phyloP scores from a whole-genome alignment of 2,329 filamentous ascomycete genomes.

The Fusarium luffae region DNA sequence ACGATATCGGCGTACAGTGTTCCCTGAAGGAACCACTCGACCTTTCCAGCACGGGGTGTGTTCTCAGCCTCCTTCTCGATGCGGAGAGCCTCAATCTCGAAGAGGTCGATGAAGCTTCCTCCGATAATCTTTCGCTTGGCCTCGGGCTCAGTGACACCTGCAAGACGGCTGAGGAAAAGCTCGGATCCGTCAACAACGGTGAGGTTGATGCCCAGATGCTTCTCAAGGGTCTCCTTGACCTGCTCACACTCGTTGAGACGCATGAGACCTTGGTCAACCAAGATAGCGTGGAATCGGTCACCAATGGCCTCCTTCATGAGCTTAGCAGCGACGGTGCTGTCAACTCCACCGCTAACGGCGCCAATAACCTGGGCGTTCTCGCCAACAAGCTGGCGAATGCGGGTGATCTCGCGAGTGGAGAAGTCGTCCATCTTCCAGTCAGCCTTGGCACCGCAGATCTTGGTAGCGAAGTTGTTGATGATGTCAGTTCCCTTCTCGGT shows the following conservation, averaged over 20 bases:
- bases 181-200: constrained; percentile 85
- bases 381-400: constrained; percentile 86
- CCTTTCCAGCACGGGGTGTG: constrained; percentile 61
- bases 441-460: constrained; percentile 79
- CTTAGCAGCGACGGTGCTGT: constrained; percentile 81
- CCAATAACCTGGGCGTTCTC: constrained; percentile 73
- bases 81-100: constrained; percentile 39
- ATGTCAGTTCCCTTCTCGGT: constrained; percentile 64
- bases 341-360: constrained; percentile 20
- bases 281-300: constrained; percentile 74
- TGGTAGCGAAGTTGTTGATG: constrained; percentile 84
- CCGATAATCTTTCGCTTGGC: constrained; percentile 93
- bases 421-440: constrained; percentile 92
- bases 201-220: constrained; percentile 89
- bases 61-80: constrained; percentile 78
- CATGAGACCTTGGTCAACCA: constrained; percentile 75
- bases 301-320: constrained; percentile 87
- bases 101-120: constrained; percentile 59
- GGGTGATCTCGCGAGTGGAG: constrained; percentile 79
- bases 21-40: constrained; percentile 89
- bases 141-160: constrained; percentile 82
- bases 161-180: constrained; percentile 79
- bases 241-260: constrained; percentile 84
- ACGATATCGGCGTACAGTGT: constrained; percentile 72
- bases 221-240: constrained; percentile 81